Base-by-base conservation (phyloP, 2,329 filamentous ascomycete species). In the Neodidymelliopsis sp. region DNA sequence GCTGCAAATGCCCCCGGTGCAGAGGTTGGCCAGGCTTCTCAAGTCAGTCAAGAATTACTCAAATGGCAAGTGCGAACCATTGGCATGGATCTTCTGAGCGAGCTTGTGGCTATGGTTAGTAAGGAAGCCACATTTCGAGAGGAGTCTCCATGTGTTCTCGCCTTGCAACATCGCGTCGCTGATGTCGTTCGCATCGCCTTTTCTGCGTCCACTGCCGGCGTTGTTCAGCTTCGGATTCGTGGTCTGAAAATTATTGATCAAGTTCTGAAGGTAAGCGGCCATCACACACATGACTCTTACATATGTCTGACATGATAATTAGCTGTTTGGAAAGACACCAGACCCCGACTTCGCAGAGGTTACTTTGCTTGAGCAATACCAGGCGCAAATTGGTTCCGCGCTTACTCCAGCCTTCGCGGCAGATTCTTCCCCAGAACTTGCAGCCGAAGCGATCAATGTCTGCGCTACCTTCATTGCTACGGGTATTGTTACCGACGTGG, bases 291-390 rank as follows among this genome's bases (percentile, higher is more conserved):
- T 11, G 4, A 9, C 9, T 11, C 10, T 11, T 11, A 13, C 3
- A 23, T 43, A 33, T 35, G 25, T 33, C 46, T 58, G 28, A 62
- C 43, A 12, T 35, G 6, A 18, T 11, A 6, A 4, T 18, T 47
- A 81, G 78, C 91, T 97, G 80, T 99, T 99, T 75, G 94, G 94
- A 43, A 93, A 91, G 68, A 91, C 90, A 1, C 90, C 93, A 2
- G 94, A 99, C 74, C 95, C 94, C 0, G 94, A 99, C 70, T 99
- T 99, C 67, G 85, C 93, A n/a, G 94, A 99, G 74, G 94, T 90
- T 0, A 96, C 96, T 75, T 81, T 99, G 12, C 81, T 99, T 4
- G 95, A 99, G 72, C 94, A 99, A 73, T 99, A 99, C 66, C 95
- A 99, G 74, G 94, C 94, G 4, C 94, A 99, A 69, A 99, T 99